phyloP scores from a whole-genome alignment of 2,329 filamentous ascomycete species.

The Alternaria incomplexa region DNA sequence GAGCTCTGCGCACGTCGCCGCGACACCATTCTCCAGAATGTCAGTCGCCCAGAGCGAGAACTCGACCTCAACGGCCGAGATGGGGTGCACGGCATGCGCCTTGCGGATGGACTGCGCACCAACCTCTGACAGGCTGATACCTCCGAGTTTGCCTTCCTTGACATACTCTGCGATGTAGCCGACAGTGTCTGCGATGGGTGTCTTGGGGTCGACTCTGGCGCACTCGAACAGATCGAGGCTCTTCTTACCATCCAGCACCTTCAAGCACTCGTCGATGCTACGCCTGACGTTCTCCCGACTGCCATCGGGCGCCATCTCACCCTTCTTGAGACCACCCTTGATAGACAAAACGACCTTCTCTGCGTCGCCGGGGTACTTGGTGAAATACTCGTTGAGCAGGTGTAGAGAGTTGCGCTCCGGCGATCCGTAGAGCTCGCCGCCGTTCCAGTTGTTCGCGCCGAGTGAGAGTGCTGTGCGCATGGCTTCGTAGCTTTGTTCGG shows the following conservation, averaged over 20 bases:
- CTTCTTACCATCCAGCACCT: slow-evolving; percentile 55
- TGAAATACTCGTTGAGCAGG: slow-evolving; percentile 59
- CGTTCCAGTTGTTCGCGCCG: slow-evolving; percentile 59
- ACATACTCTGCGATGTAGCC: slow-evolving; percentile 49
- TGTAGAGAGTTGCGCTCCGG: slow-evolving; percentile 56
- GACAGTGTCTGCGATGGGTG: slow-evolving; percentile 55
- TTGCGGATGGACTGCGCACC: slow-evolving; percentile 54
- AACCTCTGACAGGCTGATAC: slow-evolving; percentile 55
- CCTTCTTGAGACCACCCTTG: slow-evolving; percentile 54
- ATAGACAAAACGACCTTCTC: slow-evolving; percentile 59
- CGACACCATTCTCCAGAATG: slow-evolving; percentile 64
- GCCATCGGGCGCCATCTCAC: slow-evolving; percentile 48
- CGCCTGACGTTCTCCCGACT: slow-evolving; percentile 49
- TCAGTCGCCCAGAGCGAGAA: slow-evolving; percentile 64
- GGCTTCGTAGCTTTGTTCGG: slow-evolving; percentile 50
- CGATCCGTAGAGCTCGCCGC: slow-evolving; percentile 57
- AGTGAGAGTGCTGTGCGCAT: slow-evolving; percentile 52
- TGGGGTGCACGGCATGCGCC: slow-evolving; percentile 60
- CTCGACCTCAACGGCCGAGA: slow-evolving; percentile 67
- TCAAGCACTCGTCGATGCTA: slow-evolving; percentile 55
- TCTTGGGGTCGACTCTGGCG: slow-evolving; percentile 53
- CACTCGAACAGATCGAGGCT: slow-evolving; percentile 57
- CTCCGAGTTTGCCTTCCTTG: slow-evolving; percentile 53
- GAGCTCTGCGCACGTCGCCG: slow-evolving; percentile 64
- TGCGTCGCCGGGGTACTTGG: slow-evolving; percentile 58